Evolutionary conservation across 768 basidiomycete genomes (phyloP).

Genomic region (Russula ochroleuca): DNA sequence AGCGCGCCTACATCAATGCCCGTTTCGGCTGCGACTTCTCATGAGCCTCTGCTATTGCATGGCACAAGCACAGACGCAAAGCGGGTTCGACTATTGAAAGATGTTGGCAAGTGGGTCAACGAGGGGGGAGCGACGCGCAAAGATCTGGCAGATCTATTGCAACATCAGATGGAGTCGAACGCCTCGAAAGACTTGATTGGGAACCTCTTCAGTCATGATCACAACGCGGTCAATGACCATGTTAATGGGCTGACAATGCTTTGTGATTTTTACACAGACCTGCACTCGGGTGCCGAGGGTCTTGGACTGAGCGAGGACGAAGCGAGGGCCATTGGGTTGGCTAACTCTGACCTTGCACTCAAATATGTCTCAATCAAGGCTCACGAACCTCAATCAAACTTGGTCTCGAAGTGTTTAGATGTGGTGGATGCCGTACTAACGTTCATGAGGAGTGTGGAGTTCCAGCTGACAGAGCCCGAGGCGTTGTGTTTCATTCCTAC

Average conservation of each 20-base stretch:
- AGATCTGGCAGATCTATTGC: slow-evolving; percentile 81
- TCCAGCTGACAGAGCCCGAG: slow-evolving; percentile 82
- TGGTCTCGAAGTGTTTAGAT: slow-evolving; percentile 84
- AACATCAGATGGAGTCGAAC: slow-evolving; percentile 88
- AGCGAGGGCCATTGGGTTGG: slow-evolving; percentile 61
- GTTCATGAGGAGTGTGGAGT: slow-evolving; percentile 66
- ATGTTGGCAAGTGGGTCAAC: slow-evolving; percentile 77
- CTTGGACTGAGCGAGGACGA: slow-evolving; percentile 44
- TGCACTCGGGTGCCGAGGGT: slow-evolving; percentile 53
- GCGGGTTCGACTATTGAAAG: slow-evolving; percentile 64
- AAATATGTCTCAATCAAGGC: slow-evolving; percentile 92
- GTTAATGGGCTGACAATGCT: slow-evolving; percentile 70
- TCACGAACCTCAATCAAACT: slow-evolving; percentile 87
- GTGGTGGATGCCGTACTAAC: slow-evolving; percentile 73
- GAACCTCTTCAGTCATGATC: slow-evolving; percentile 90
- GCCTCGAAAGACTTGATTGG: slow-evolving; percentile 69
- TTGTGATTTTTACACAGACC: slow-evolving; percentile 66
- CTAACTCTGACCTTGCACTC: slow-evolving; percentile 85
- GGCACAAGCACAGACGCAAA: slow-evolving; percentile 59
- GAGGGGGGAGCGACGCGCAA: slow-evolving; percentile 79
- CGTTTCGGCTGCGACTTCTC: slow-evolving; percentile 34
- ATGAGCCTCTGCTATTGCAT: slow-evolving; percentile 39
- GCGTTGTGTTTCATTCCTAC: slow-evolving; percentile 86
- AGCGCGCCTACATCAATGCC: slow-evolving; percentile 36
- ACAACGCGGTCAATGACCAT: slow-evolving; percentile 91